Evolutionary conservation across 768 basidiomycete genomes (phyloP).

Genomic region (Phlebiopsis gigantea): DNA sequence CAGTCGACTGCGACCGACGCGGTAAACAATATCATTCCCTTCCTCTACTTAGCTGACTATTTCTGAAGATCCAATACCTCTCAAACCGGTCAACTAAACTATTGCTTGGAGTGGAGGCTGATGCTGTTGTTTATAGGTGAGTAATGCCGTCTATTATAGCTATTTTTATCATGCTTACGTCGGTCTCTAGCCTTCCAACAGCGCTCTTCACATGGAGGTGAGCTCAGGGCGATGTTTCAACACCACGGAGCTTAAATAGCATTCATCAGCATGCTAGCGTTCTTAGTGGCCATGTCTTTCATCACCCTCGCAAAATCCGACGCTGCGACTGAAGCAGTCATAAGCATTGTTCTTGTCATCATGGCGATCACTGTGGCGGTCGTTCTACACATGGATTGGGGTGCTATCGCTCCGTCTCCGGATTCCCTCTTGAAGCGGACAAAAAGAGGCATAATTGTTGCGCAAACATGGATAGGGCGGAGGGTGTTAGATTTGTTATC

Average conservation of each 20-base stretch:
- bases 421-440: neutral
- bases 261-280: constrained; percentile 8
- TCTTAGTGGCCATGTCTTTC: constrained; percentile 3
- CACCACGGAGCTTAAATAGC: too few relatives aligned
- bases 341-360: neutral
- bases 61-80: constrained; percentile 19
- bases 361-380: neutral
- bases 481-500: too few relatives aligned
- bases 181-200: neutral
- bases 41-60: neutral
- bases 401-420: neutral
- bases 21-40: constrained; percentile 23
- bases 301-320: neutral
- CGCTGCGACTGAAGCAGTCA: neutral
- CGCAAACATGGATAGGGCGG: neutral
- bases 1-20: constrained; percentile 27
- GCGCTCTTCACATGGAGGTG: constrained; percentile 16
- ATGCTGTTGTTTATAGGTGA: constrained; percentile 5
- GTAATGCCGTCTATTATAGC: neutral
- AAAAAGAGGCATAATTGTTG: neutral
- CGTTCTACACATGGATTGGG: constrained; percentile 4
- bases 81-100: constrained; percentile 6
- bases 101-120: constrained; percentile 24
- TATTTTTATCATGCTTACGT: neutral
- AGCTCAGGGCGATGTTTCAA: constrained; percentile 21